Evolutionary conservation across 1,284 basidiomycete genomes (phyloP).

Genomic region (Pascua sp.): DNA sequence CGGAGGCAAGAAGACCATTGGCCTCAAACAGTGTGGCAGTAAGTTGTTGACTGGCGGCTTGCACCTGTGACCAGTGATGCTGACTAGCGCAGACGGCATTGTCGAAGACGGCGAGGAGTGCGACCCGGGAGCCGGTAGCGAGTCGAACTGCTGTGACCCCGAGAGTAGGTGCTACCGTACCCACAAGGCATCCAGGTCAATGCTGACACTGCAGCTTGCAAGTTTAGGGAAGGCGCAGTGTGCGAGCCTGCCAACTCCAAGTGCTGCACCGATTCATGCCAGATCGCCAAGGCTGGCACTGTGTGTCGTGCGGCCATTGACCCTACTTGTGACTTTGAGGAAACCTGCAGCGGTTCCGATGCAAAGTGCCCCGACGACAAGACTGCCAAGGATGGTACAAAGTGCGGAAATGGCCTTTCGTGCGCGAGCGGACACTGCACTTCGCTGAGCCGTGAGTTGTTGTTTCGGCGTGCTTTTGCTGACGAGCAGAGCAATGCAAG

Average conservation of each 20-base stretch:
- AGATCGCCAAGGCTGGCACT: slow-evolving; percentile 59
- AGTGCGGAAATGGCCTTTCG: slow-evolving; percentile 65
- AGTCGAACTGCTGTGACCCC: slow-evolving; percentile 70
- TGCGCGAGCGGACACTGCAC: slow-evolving; percentile 84
- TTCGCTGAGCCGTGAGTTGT: slow-evolving; percentile 61
- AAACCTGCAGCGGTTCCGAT: slow-evolving; percentile 73
- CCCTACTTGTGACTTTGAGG: slow-evolving; percentile 67
- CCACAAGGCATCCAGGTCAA: neutral
- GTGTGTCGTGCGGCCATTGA: slow-evolving; percentile 73
- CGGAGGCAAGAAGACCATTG: slow-evolving; percentile 30
- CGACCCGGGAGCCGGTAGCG: slow-evolving; percentile 67
- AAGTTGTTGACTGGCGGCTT: slow-evolving; percentile 14
- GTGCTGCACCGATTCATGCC: slow-evolving; percentile 72
- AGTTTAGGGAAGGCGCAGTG: slow-evolving; percentile 65
- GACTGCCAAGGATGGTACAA: slow-evolving; percentile 64
- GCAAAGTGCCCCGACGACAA: slow-evolving; percentile 69
- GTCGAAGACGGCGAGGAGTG: slow-evolving; percentile 70
- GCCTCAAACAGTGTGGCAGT: slow-evolving; percentile 48
- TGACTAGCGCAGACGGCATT: slow-evolving; percentile 42
- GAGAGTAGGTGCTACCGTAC: slow-evolving; percentile 41
- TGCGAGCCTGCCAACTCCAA: slow-evolving; percentile 75
- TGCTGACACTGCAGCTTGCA: slow-evolving; percentile 54
- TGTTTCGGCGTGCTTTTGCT: slow-evolving; percentile 4
- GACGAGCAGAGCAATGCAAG: slow-evolving; percentile 65
- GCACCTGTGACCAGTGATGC: too few relatives aligned